These are phyloP conservation scores for Anisodus tanguticus DNA, from an alignment of 257 asterid genomes.

Conservation along the genomic window DNA sequence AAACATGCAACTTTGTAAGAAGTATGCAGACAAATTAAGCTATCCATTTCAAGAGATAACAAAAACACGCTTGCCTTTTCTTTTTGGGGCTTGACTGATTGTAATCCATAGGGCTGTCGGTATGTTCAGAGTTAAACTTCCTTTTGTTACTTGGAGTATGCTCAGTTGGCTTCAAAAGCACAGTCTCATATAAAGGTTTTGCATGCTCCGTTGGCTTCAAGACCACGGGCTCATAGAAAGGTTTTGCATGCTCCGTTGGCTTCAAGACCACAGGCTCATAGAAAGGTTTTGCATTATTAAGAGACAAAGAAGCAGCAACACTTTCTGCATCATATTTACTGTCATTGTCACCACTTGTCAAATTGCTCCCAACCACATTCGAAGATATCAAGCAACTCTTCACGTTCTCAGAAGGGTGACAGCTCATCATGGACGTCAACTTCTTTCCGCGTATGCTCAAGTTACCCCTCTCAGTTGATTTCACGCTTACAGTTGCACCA, in stretches of 20 bases:
- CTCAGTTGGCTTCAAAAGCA: slow-evolving; percentile 43
- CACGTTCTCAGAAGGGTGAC: slow-evolving; percentile 39
- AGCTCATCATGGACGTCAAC: slow-evolving; percentile 38
- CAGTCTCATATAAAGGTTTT: slow-evolving; percentile 39
- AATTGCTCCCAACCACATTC: slow-evolving; percentile 38
- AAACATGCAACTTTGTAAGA: slow-evolving; percentile 25
- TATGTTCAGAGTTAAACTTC: slow-evolving; percentile 40
- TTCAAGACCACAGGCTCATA: too few relatives aligned
- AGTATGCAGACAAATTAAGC: slow-evolving; percentile 26
- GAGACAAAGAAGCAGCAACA: slow-evolving; percentile 40
- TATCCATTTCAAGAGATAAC: slow-evolving; percentile 17
- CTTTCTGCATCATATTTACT: slow-evolving; percentile 35
- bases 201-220: too few relatives aligned
- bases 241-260: too few relatives aligned
- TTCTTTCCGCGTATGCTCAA: slow-evolving; percentile 49
- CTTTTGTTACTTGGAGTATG: slow-evolving; percentile 45
- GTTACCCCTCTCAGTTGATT: slow-evolving; percentile 52
- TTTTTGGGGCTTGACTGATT: slow-evolving; percentile 52
- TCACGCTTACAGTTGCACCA: slow-evolving; percentile 48
- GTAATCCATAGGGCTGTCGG: slow-evolving; percentile 41
- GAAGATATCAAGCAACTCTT: slow-evolving; percentile 39
- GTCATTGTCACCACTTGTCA: slow-evolving; percentile 38
- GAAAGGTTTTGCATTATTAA: slow-evolving; percentile 26
- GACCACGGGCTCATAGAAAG: too few relatives aligned
- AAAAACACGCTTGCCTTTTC: slow-evolving; percentile 60